Evolutionary conservation across 176 grass and related monocot species (phyloP).

Genomic region (Phoenix dactylifera): DNA sequence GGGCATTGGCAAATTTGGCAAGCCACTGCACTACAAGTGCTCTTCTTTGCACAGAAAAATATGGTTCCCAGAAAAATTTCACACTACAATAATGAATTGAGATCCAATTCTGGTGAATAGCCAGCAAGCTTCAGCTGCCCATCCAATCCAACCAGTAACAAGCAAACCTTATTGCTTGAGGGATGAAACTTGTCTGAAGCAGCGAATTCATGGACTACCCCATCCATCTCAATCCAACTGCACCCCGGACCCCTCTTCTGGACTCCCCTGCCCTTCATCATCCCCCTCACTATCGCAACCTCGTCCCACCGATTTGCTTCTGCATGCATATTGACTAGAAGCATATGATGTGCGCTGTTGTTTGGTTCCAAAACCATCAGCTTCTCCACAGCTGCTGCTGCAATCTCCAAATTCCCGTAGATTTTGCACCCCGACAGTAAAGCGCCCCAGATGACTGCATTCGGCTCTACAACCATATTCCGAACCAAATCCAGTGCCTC

Average conservation of each 20-base stretch:
- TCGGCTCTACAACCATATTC: slow-evolving; percentile 10
- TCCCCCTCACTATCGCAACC: slow-evolving; percentile 5
- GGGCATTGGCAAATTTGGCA: too few relatives aligned
- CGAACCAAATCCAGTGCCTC: slow-evolving; percentile 14
- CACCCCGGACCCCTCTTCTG: slow-evolving; percentile 15
- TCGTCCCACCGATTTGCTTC: slow-evolving; percentile 9
- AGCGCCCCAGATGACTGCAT: slow-evolving; percentile 13
- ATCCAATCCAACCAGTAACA: slow-evolving; percentile 8
- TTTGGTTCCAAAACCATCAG: slow-evolving; percentile 15
- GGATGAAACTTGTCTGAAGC: slow-evolving; percentile 13
- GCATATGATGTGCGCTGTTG: slow-evolving; percentile 13
- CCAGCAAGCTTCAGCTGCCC: slow-evolving; percentile 2
- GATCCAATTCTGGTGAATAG: slow-evolving; percentile 16
- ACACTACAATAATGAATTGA: too few relatives aligned
- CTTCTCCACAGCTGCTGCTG: slow-evolving; percentile 3
- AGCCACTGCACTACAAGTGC: too few relatives aligned
- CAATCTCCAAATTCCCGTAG: slow-evolving; percentile 1
- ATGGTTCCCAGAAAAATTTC: too few relatives aligned
- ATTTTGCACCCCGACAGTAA: slow-evolving; percentile 17
- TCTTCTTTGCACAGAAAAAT: too few relatives aligned
- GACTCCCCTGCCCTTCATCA: slow-evolving; percentile 6
- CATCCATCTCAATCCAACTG: slow-evolving; percentile 17
- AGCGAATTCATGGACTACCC: slow-evolving; percentile 9
- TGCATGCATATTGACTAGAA: slow-evolving; percentile 17
- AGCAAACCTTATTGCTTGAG: neutral